Evolutionary conservation across 768 basidiomycete genomes (phyloP).

Genomic region (Trametes cinnabarina): DNA sequence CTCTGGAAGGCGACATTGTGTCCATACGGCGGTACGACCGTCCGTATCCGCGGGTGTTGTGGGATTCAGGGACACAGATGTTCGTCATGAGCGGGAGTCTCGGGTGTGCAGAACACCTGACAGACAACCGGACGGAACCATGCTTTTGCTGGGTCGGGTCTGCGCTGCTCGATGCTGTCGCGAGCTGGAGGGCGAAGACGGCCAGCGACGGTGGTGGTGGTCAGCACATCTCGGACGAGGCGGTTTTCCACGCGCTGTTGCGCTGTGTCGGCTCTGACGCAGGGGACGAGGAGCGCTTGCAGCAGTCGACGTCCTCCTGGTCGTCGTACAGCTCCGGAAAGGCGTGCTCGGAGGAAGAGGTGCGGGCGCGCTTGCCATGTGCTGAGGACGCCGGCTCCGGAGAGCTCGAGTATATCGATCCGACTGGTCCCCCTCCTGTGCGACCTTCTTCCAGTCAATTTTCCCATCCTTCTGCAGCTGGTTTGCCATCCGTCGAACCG

Average conservation of each 20-base stretch:
- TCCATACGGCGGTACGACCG: constrained; percentile 1
- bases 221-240: not conserved
- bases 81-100: not conserved
- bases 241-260: not conserved
- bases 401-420: not conserved
- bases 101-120: not conserved
- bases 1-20: not conserved
- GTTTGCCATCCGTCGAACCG: no score
- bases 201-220: not conserved
- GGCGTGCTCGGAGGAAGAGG: no score
- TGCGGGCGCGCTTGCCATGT: no score
- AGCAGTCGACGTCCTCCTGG: no score
- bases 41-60: not conserved
- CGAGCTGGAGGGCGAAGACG: not conserved
- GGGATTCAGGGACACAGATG: not conserved
- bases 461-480: no score
- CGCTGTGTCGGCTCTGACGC: not conserved
- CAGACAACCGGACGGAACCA: not conserved
- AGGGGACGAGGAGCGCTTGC: not conserved
- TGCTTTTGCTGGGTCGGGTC: constrained; percentile 9
- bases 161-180: not conserved
- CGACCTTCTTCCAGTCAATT: not conserved
- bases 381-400: not conserved
- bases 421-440: not conserved
- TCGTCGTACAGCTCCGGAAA: no score